These are phyloP conservation scores for Verticillium dahliae DNA, from an alignment of 2,329 filamentous ascomycete species.

Conservation along the genomic window DNA sequence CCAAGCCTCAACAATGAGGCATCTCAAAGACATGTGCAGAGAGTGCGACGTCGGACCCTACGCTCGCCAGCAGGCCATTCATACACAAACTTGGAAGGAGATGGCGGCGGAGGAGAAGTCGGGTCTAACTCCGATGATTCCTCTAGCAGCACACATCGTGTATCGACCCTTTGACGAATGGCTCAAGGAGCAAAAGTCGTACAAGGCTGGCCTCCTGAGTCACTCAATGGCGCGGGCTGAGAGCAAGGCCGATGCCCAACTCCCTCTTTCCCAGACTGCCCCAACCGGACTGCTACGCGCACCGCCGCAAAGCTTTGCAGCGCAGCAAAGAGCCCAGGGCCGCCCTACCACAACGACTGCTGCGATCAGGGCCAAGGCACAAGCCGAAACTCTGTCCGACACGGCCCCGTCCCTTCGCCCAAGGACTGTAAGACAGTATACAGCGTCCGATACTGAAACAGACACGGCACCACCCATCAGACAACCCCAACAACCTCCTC, in stretches of 20 bases:
- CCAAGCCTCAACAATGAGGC: conserved; percentile 40
- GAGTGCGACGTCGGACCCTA: conserved; percentile 54
- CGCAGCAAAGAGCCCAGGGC: conserved; percentile 55
- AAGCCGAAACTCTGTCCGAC: conserved; percentile 3
- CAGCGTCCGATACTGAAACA: background rate
- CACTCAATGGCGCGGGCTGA: conserved; percentile 12
- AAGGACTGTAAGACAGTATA: conserved; percentile 6
- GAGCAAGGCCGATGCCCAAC: conserved; percentile 25
- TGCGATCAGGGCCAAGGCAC: conserved; percentile 21
- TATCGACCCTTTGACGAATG: conserved; percentile 60
- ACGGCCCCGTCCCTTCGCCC: conserved; percentile 5
- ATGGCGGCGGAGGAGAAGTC: conserved; percentile 63
- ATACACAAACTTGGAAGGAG: conserved; percentile 57
- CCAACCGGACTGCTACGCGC: conserved; percentile 40
- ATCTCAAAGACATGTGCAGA: conserved; percentile 50
- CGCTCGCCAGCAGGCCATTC: conserved; percentile 36
- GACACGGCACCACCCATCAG: conserved; percentile 6
- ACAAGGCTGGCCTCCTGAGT: conserved; percentile 15
- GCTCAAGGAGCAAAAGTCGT: conserved; percentile 44
- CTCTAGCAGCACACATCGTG: conserved; percentile 53
- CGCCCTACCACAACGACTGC: conserved; percentile 28
- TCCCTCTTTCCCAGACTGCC: conserved; percentile 22
- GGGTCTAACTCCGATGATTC: conserved; percentile 56
- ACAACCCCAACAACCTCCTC: background rate
- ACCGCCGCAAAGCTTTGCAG: conserved; percentile 59